Percentiles rank a stretch among this genome's conserved stretches.
phyloP scores from a whole-genome alignment of 2,329 filamentous ascomycete genomes.

The Teratosphaeria gauchensis region DNA sequence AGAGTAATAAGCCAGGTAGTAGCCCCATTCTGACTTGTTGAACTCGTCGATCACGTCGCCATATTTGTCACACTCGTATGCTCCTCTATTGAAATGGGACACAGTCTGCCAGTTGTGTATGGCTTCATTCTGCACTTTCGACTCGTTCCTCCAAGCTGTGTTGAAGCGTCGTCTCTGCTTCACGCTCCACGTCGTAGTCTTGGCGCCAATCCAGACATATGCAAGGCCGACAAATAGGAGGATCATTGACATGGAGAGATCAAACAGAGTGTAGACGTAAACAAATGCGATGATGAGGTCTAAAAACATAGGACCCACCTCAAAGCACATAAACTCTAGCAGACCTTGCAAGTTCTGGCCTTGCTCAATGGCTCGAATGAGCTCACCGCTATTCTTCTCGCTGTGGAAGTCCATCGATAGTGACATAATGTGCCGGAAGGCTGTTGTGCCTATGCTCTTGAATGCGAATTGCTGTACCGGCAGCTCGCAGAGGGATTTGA shows the following conservation, averaged over 20 bases:
- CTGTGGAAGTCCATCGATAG: constrained; percentile 63
- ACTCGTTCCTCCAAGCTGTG: constrained; percentile 36
- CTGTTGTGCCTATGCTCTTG: constrained; percentile 47
- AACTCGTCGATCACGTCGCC: constrained; percentile 28
- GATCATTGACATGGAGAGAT: constrained; percentile 48
- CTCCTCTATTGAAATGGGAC: constrained; percentile 47
- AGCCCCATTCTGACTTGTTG: constrained; percentile 21
- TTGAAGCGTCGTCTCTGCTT: constrained; percentile 21
- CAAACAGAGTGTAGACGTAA: constrained; percentile 54
- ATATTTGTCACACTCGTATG: constrained; percentile 46
- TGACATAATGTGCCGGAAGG: constrained; percentile 59
- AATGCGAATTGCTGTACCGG: constrained; percentile 50
- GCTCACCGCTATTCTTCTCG: constrained; percentile 53
- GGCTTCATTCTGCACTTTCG: constrained; percentile 47
- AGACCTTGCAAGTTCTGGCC: constrained; percentile 51
- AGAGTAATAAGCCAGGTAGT: constrained; percentile 21
- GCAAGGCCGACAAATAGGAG: constrained; percentile 37
- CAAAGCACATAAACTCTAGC: constrained; percentile 50
- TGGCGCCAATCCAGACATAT: constrained; percentile 44
- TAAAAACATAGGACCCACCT: constrained; percentile 51
- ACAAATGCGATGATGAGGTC: constrained; percentile 53
- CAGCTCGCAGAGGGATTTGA: constrained; percentile 44
- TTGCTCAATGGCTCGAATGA: constrained; percentile 56
- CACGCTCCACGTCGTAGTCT: constrained; percentile 32
- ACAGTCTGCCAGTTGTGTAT: constrained; percentile 53